Evolutionary conservation across 2,329 filamentous ascomycete species (phyloP), one percentile per base, ranked within the genome.

Genomic region (Xylariaceae sp.): DNA sequence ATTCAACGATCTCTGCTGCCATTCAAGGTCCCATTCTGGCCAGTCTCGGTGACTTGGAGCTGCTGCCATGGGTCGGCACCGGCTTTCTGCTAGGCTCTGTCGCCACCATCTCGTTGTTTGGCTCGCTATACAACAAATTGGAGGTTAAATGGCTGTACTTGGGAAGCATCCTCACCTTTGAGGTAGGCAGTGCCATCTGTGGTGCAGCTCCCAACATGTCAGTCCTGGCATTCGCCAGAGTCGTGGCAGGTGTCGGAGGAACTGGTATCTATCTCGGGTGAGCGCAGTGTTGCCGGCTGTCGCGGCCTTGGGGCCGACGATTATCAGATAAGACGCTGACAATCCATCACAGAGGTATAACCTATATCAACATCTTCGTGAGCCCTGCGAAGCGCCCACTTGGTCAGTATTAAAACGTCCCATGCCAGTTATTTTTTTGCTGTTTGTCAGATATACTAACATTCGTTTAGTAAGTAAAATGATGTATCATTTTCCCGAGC

Each of bases 211-310:
- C 40, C 10, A 44, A 33, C 37, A 47, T 47, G 40, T 6, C 69
- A 48, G 69, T 69, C 17, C 52, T 79, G 12, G 37, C 37, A 21
- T 3, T 44, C 25, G 42, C 34, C 3, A 64, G 73, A 5, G 70
- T 65, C 16, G 59, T 74, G 19, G 66, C 66, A 32, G 73, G 73
- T 22, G 54, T 68, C n/a, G 72, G 73, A 2, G 73, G 71, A 0
- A 57, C 57, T 2, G 74, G 73, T 4, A 67, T 72, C 55, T 74
- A 73, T 39, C 40, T 64, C 5, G 67, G 66, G 25, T 29, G 25
- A 29, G 25, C 25, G 14, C 25, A 29, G 14, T 29, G 25, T 8
- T 8, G 25, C 25, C 8, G 25, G 25, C 25, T 29, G 8, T 29
- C 25, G 25, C 8, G 25, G n/a, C n/a, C 14, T 29, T 14, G 25